Evolutionary conservation across 2,329 filamentous ascomycete genomes (phyloP).

Genomic region (Nemania bipapillata): DNA sequence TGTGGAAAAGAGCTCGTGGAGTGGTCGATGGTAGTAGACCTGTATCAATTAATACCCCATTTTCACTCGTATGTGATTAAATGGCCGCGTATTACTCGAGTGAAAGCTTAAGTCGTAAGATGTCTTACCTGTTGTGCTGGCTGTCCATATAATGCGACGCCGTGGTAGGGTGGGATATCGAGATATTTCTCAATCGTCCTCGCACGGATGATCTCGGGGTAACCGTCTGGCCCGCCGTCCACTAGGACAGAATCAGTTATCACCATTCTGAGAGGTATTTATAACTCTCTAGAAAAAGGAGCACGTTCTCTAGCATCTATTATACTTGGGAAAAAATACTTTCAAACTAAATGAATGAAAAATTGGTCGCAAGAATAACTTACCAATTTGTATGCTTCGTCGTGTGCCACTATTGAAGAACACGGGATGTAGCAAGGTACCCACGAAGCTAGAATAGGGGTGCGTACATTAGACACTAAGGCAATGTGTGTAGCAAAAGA

Average conservation of each 20-base stretch:
- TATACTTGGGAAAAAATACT: background rate
- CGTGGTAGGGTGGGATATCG: conserved; percentile 26
- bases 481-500: background rate
- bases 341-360: background rate
- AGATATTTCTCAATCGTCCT: conserved; percentile 31
- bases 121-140: conserved; percentile 30
- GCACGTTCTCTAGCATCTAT: background rate
- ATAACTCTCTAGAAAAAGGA: background rate
- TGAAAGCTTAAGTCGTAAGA: background rate
- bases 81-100: background rate
- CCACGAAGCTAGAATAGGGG: conserved; percentile 23
- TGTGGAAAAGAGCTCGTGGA: conserved; percentile 29
- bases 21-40: conserved; percentile 23
- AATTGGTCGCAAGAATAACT: background rate
- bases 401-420: conserved; percentile 21
- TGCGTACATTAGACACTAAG: background rate
- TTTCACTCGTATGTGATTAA: background rate
- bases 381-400: conserved; percentile 22
- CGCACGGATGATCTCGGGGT: conserved; percentile 17
- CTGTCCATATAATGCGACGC: conserved; percentile 26
- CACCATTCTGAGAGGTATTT: background rate
- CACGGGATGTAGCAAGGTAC: conserved; percentile 26
- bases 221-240: conserved; percentile 14
- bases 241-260: background rate
- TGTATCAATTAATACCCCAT: background rate